Conservation (phyloP, 2,329 filamentous ascomycete species). For the Epichloe hybrida region DNA sequence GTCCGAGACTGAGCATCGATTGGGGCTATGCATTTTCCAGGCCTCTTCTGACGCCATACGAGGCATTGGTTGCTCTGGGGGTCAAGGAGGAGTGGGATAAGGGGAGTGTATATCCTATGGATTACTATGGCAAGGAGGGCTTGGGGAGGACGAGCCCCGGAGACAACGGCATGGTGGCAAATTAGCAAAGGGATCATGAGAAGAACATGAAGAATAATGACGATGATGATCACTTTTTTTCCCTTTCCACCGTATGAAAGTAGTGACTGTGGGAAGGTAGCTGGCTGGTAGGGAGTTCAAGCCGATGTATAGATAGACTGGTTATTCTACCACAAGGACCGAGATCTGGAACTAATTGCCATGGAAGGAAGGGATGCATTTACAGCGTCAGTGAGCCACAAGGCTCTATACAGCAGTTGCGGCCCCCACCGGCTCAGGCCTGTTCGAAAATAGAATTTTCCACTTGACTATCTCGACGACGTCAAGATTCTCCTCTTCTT, state of each 20-base stretch:
- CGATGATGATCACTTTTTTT: not conserved
- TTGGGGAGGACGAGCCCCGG: constrained; percentile 60
- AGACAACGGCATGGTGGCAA: constrained; percentile 3
- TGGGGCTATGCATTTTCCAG: constrained; percentile 95
- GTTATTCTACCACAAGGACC: too few relatives aligned
- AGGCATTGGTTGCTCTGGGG: constrained; percentile 82
- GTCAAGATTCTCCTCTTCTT: constrained; percentile 47
- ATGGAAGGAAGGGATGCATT: too few relatives aligned
- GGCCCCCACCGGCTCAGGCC: constrained; percentile 72
- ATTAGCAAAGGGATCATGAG: not conserved
- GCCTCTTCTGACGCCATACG: constrained; percentile 84
- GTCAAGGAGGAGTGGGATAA: constrained; percentile 59
- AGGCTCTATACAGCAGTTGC: constrained; percentile 1
- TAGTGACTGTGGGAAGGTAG: not conserved
- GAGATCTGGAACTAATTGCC: too few relatives aligned
- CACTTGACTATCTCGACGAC: constrained; percentile 77
- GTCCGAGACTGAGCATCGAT: constrained; percentile 91
- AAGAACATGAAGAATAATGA: not conserved
- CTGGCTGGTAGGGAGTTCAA: too few relatives aligned
- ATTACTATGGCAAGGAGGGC: constrained; percentile 90
- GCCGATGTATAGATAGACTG: too few relatives aligned
- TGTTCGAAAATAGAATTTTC: constrained; percentile 71
- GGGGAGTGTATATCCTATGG: constrained; percentile 71
- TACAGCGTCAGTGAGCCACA: too few relatives aligned
- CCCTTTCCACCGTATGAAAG: not conserved